Base-by-base conservation (phyloP, 768 basidiomycete species). In the Xerocomellus intermedius region DNA sequence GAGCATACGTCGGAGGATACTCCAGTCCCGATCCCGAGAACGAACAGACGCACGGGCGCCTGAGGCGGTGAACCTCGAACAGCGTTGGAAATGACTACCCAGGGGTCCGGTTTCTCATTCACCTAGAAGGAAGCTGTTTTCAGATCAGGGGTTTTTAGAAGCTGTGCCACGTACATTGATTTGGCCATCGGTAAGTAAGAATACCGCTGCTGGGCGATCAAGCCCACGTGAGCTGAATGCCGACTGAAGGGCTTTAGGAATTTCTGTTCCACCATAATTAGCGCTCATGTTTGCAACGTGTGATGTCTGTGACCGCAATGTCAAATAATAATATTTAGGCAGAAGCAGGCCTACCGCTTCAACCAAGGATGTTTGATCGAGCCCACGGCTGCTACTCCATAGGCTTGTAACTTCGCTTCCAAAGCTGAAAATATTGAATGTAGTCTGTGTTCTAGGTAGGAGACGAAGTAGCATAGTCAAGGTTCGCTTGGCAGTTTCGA, bases 381-480 rank as follows among this genome's bases (percentile, higher is more conserved):
- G 80, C 0, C 13, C 19, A 22, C 55, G 56, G 49, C 79, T 77
- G 0, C 22, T 41, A 0, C 36, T 22, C 78, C 78, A 82, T 4
- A 83, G 58, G 8, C 62, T 42, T 5, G 54, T 56, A 6, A 64
- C 64, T 0, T 12, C 0, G 10, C 1, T 45, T 0, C 81, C 82
- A 60, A 86, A 87, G 50, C 78, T 79, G 50, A 82, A 74, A n/a
- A 87, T 72, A 48, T 87, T 87, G 72, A 87, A 82, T 1, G 48
- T 60, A 0, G 82, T 78, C 4, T 71, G 71, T 0, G 57, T 36
- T 24, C 41, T 52, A 0, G 83, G 82, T 4, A 86, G 71, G 60
- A 82, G 73, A 7, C 72, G 75, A 16, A 87, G 69, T 0, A 87
- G 62, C 57, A 81, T 71, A 0, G 45, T 44, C 32, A 86, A 66